phyloP scores from a whole-genome alignment of 1,139 yeast genomes.

The Yamadazyma aaseri region DNA sequence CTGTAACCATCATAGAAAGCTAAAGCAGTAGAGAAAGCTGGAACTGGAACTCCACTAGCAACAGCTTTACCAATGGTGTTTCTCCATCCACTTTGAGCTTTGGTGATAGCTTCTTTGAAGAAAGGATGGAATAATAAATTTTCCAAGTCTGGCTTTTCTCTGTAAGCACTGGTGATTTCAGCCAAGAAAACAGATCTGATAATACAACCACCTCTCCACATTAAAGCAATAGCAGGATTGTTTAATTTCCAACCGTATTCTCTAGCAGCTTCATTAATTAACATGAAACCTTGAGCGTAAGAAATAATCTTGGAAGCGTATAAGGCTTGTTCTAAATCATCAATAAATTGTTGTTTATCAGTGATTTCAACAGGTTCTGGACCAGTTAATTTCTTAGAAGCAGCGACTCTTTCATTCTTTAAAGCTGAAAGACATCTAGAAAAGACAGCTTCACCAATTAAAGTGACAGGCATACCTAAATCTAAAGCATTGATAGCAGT shows the following conservation, averaged over 20 bases:
- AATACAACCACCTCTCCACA: constrained; percentile 99
- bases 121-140: constrained; percentile 94
- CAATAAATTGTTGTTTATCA: constrained; percentile 82
- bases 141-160: constrained; percentile 89
- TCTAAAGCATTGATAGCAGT: constrained; percentile 97
- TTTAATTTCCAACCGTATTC: constrained; percentile 96
- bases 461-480: constrained; percentile 96
- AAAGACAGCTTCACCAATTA: constrained; percentile 98
- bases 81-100: constrained; percentile 98
- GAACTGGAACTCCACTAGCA: constrained; percentile 90
- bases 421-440: constrained; percentile 94
- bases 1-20: constrained; percentile 99
- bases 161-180: constrained; percentile 95
- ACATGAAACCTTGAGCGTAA: constrained; percentile 99
- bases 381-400: constrained; percentile 75
- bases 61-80: constrained; percentile 75
- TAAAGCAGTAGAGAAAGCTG: constrained; percentile 96
- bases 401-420: constrained; percentile 86
- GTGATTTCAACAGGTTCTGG: constrained; percentile 62
- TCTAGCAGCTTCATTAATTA: constrained; percentile 96
- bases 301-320: constrained; percentile 98
- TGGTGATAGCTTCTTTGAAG: constrained; percentile 86
- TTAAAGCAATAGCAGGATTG: constrained; percentile 96
- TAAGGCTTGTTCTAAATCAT: constrained; percentile 95
- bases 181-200: constrained; percentile 97